Evolutionary conservation across 78 protist species (phyloP), one percentile per base, ranked within the genome.

Genomic region (Dictyostelium capitatum): DNA sequence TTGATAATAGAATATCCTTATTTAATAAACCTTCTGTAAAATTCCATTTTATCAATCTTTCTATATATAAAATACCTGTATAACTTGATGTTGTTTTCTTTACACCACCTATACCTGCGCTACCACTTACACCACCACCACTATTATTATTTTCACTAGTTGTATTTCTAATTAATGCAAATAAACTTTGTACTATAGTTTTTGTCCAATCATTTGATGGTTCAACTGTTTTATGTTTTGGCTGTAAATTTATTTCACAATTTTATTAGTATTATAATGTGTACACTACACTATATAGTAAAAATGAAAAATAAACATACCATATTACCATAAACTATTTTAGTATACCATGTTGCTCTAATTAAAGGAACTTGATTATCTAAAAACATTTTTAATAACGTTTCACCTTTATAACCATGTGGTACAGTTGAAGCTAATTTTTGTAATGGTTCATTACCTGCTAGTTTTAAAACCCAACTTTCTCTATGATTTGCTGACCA

Each of bases 161-260:
- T 50, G 41, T 41, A 65, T 77, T 87, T 37, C 93, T 50, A 59
- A 87, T 77, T 67, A 54, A 57, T 25, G 80, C 84, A 87, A 87
- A 87, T 20, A 77, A 62, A 64, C 78, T 72, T 50, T 87, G 93
- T 4, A 87, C 50, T 6, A 87, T 87, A 7, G 59, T 51, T 47
- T 77, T 87, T 19, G 93, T 87, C 93, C 93, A 87, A 87, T 87
- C 93, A 14, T 48, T 64, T 6, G 93, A 87, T 64, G 93, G 93
- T 2, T 78, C 80, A 11, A 73, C 73, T 19, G 78, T 77, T 64
- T 87, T 87, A 51, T 87, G 80, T 37, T 65, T 87, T 47, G 93
- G 93, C 91, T 82, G 28, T 51, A 47, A 15, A 20, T n/a, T n/a
- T n/a, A n/a, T n/a, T n/a, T n/a, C n/a, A n/a, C 9, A 11, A 30